Evolutionary conservation across 176 grass and related monocot species (phyloP).

Genomic region (Stipa capillata): DNA sequence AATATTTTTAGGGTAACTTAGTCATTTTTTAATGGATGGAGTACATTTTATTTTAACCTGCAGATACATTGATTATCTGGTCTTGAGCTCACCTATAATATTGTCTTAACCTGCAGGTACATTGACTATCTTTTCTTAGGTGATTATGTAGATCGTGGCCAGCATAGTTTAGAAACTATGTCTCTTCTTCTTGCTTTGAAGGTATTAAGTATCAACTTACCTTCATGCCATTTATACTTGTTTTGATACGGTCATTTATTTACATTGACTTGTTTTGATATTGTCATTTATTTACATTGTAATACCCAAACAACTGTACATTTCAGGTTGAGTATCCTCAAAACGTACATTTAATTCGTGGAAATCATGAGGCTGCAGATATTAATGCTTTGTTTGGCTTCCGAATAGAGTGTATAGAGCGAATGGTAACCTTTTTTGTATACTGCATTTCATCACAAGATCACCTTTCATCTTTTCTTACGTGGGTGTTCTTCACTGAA

Average conservation of each 20-base stretch:
- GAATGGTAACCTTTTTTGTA: conserved; percentile 61
- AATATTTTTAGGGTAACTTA: neutral
- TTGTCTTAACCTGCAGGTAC: conserved; percentile 60
- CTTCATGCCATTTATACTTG: neutral
- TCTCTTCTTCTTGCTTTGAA: conserved; percentile 97
- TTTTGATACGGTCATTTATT: too few species aligned
- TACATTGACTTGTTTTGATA: too few species aligned
- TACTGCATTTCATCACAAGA: neutral
- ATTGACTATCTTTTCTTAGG: conserved; percentile 99
- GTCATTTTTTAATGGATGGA: too few species aligned
- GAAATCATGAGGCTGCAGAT: conserved; percentile 97
- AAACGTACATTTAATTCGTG: conserved; percentile 98
- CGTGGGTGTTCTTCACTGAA: neutral
- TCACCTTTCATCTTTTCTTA: neutral
- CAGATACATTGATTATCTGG: too few species aligned
- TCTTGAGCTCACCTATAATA: conserved; percentile 6
- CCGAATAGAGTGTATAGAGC: conserved; percentile 97
- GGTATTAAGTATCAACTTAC: conserved; percentile 36
- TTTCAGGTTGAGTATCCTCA: conserved; percentile 91
- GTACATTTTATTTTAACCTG: too few species aligned
- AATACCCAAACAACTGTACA: neutral
- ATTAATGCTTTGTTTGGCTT: conserved; percentile 99
- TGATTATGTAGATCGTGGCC: conserved; percentile 98
- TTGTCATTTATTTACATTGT: neutral
- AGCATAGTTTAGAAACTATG: conserved; percentile 99